Base-by-base conservation (phyloP, 305 asterid genomes). In the Fraxinus angustifolia region DNA sequence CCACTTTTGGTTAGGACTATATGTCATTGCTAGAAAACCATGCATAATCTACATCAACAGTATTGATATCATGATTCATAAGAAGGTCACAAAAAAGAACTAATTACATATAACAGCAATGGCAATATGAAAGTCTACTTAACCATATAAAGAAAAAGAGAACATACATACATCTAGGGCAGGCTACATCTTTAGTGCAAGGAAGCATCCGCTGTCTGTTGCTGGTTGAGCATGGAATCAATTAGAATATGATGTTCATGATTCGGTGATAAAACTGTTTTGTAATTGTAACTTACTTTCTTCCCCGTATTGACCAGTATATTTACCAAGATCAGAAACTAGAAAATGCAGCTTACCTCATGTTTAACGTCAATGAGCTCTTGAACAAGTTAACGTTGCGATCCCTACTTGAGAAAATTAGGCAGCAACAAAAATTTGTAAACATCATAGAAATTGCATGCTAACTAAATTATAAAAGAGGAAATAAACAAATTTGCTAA, bases 301-400 rank as follows among this genome's bases (percentile, higher is more conserved):
- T 62, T 30, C 68, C 19, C 40, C 23, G 0, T 23, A 31, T 67
- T 45, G 73, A 33, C 50, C 42, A 76, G 48, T 75, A 21, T 45
- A 65, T 19, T 30, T 21, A 60, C 56, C 23, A 62, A 82, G 30
- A 68, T 40, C 33, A 75, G 28, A 78, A 78, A 77, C 45, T 71
- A 74, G 14, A 68, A 76, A 80, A 78, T 31, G 86, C 80, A 83
- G 72, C 95, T 91, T 89, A 95, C 98, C 88, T 80, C 78, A 90
- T 76, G 86, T 86, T 86, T 75, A 28, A 56, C 4, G 88, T 83
- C 48, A 93, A 86, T 78, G 96, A 90, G 90, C 94, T 90, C 87
- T 87, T 95, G 90, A 85, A 93, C 90, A 94, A 83, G 91, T 94
- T 95, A 73, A 95, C 48, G 38, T 88, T 82, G 77, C 87, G 87